Evolutionary conservation across 345 rosid species (phyloP).

Genomic region (Mallotus nudiflorus): DNA sequence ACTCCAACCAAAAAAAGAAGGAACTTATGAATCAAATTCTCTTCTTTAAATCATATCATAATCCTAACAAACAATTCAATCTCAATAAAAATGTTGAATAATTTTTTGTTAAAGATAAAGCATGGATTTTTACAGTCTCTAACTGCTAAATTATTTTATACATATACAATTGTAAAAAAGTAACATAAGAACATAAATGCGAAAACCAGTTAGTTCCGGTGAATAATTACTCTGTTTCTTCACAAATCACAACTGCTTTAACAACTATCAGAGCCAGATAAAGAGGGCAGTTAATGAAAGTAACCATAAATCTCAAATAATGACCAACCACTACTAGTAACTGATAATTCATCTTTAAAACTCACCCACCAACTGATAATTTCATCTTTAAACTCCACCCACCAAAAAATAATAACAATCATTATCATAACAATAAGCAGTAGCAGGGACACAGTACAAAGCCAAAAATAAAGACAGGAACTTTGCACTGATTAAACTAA

Average conservation of each 20-base stretch:
- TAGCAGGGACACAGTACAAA: background rate
- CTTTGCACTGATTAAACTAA: background rate
- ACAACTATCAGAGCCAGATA: background rate
- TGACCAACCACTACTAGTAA: slow-evolving; percentile 9
- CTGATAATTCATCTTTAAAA: background rate
- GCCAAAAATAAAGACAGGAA: slow-evolving; percentile 1
- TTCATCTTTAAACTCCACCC: background rate
- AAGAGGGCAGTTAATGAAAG: background rate
- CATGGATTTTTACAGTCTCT: background rate
- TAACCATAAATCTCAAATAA: background rate
- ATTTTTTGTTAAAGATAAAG: background rate
- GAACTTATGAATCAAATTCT: slow-evolving; percentile 1
- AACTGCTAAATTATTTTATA: background rate
- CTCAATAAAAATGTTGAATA: background rate
- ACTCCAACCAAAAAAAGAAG: slow-evolving; percentile 20
- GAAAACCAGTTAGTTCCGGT: background rate
- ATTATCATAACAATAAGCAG: background rate
- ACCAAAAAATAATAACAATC: background rate
- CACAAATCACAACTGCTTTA: background rate
- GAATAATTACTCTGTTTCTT: background rate
- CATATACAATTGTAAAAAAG: no score
- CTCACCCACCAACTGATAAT: background rate
- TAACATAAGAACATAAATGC: background rate
- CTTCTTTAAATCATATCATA: slow-evolving; percentile 16
- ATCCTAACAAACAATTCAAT: slow-evolving; percentile 30